Percentiles rank a stretch among this genome's conserved stretches.
phyloP scores from a whole-genome alignment of 495 filamentous ascomycete species.

The Penicillium coffeae region DNA sequence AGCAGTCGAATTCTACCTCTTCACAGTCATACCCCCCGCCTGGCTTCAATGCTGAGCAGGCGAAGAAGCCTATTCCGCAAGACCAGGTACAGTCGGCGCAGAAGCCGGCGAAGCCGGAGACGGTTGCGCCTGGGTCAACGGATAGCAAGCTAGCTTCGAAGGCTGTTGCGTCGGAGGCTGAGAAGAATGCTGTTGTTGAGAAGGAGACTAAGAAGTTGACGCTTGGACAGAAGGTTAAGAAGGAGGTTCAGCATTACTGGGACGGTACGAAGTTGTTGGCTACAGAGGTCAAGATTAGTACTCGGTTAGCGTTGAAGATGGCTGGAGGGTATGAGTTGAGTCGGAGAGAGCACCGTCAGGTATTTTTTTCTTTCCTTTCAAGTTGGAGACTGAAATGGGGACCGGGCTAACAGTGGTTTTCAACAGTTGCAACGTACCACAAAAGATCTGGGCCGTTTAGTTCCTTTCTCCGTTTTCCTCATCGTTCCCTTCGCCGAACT shows the following conservation, averaged over 20 bases:
- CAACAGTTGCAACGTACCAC: conserved; percentile 78
- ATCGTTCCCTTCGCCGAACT: conserved; percentile 96
- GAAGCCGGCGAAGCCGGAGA: conserved; percentile 30
- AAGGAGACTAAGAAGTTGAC: conserved; percentile 85
- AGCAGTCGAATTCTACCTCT: conserved; percentile 57
- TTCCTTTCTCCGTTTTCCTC: conserved; percentile 95
- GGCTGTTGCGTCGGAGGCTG: conserved; percentile 35
- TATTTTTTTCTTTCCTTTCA: too few species aligned
- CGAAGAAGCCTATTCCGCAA: conserved; percentile 76
- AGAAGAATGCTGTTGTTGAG: conserved; percentile 55
- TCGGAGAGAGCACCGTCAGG: conserved; percentile 85
- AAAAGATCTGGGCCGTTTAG: conserved; percentile 85
- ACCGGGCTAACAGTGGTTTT: conserved; percentile 11
- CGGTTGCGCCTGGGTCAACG: conserved; percentile 41
- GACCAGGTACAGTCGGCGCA: conserved; percentile 33
- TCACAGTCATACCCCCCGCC: conserved; percentile 72
- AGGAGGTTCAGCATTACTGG: conserved; percentile 92
- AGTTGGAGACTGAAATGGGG: background rate
- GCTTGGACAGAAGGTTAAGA: conserved; percentile 85
- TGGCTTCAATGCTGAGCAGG: conserved; percentile 86
- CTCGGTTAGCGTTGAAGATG: conserved; percentile 90
- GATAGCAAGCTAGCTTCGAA: conserved; percentile 40
- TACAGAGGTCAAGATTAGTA: conserved; percentile 89
- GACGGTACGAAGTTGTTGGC: conserved; percentile 98
- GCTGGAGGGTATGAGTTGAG: conserved; percentile 95